Evolutionary conservation across 768 basidiomycete species (phyloP), one percentile per base, ranked within the genome.

Genomic region (Tricholoma furcatifolium): DNA sequence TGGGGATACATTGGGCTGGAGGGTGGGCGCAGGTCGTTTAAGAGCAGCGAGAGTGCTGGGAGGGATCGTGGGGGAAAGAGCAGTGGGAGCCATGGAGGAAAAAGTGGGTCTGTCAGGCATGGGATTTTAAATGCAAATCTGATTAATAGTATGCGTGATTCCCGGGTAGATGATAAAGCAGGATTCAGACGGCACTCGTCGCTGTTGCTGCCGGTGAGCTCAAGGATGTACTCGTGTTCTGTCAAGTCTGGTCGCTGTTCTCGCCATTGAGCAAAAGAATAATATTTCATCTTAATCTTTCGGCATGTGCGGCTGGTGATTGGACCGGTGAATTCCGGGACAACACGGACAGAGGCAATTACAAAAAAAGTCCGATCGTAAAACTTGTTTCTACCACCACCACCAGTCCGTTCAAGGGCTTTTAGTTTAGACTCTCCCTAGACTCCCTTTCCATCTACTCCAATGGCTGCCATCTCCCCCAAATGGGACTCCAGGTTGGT

Each of bases 401-500:
- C 61, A 57, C 59, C 35, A 49, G 24, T 53, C 57, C 47, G 55
- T 60, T 57, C 63, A 60, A 60, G 56, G 62, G 57, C 60, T 61
- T 59, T 57, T 59, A 34, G 30, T 44, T 11, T 67, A 68, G 64
- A 67, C 65, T 60, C 61, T n/a, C 51, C 60, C 45, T 70, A 70
- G 64, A 68, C 59, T 23, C 44, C 44, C 17, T 21, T 55, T 55
- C 61, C 64, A 61, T 63, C 54, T 48, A 63, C 57, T 51, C 83
- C 83, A 81, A 78, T 86, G 55, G 66, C 77, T 59, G 67, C 74
- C 43, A 71, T 76, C 43, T 57, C 77, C 45, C 74, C 74, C 57
- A 88, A 88, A 73, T 90, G 88, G 88, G 87, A 90, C 62, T 80
- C 86, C 66, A 80, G 87, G 88, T 88, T 54, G 12, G 67, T 52